Evolutionary conservation across 2,329 filamentous ascomycete species (phyloP).

Genomic region (Chrysosporium queenslandicum): DNA sequence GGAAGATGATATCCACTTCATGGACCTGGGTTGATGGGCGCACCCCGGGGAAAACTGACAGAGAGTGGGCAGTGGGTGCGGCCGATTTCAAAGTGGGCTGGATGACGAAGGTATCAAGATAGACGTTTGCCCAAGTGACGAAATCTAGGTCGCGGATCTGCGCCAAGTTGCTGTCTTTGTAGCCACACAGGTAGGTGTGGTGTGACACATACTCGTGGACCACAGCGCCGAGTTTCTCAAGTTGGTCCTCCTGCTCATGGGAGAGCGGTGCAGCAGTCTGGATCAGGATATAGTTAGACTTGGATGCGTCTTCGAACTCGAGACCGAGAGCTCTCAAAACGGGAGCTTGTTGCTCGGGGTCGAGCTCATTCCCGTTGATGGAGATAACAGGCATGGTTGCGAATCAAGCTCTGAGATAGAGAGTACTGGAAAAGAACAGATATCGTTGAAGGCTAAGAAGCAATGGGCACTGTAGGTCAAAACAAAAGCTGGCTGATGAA

Average conservation of each 20-base stretch:
- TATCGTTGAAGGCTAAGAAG: no score
- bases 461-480: neutral
- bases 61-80: conserved; percentile 1
- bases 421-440: no score
- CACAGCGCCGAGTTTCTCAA: conserved; percentile 10
- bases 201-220: conserved; percentile 15
- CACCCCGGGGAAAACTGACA: conserved; percentile 9
- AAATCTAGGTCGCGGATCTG: conserved; percentile 13
- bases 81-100: conserved; percentile 11
- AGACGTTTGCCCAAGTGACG: conserved; percentile 14
- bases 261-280: conserved; percentile 10
- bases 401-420: no score
- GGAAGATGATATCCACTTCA: conserved; percentile 15
- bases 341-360: conserved; percentile 11
- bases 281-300: conserved; percentile 14
- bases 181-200: conserved; percentile 13
- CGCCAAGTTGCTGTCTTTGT: conserved; percentile 11
- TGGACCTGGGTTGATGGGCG: conserved; percentile 7
- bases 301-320: conserved; percentile 14
- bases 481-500: neutral
- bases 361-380: conserved; percentile 15
- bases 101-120: conserved; percentile 12
- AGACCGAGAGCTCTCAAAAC: conserved; percentile 12
- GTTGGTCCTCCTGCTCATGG: conserved; percentile 11
- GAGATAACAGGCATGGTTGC: conserved; percentile 13